Evolutionary conservation across 2,329 filamentous ascomycete species (phyloP).

Genomic region (Aspergillus sp.): DNA sequence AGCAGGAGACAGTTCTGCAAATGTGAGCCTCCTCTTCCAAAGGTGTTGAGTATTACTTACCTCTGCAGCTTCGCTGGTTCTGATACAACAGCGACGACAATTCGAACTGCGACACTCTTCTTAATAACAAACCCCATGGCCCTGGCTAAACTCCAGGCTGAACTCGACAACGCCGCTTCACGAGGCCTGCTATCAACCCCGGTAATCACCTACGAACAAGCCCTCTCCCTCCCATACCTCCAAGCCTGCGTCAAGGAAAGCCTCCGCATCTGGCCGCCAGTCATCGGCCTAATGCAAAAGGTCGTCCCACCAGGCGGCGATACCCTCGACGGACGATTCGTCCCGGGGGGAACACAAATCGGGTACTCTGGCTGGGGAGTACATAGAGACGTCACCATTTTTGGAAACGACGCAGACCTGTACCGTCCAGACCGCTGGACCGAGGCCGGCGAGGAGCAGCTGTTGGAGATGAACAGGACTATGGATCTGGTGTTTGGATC

Average conservation of each 20-base stretch:
- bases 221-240: background rate
- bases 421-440: background rate
- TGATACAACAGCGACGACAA: background rate
- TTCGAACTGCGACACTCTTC: background rate
- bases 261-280: background rate
- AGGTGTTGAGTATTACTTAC: too few species aligned
- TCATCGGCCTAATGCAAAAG: background rate
- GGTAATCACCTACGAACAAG: background rate
- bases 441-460: background rate
- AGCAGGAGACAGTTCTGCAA: background rate
- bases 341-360: background rate
- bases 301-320: background rate
- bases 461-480: background rate
- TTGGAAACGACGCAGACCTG: background rate
- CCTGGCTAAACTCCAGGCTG: background rate
- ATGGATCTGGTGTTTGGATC: slow-evolving; percentile 1
- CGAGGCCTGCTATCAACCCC: background rate
- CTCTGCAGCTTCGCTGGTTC: background rate
- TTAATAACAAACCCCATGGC: background rate
- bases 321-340: background rate
- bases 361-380: background rate
- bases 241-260: background rate
- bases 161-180: background rate
- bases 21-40: background rate
- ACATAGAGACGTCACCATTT: background rate